Evolutionary conservation across 2,329 filamentous ascomycete species (phyloP).

Genomic region (Calonectria hongkongensis): DNA sequence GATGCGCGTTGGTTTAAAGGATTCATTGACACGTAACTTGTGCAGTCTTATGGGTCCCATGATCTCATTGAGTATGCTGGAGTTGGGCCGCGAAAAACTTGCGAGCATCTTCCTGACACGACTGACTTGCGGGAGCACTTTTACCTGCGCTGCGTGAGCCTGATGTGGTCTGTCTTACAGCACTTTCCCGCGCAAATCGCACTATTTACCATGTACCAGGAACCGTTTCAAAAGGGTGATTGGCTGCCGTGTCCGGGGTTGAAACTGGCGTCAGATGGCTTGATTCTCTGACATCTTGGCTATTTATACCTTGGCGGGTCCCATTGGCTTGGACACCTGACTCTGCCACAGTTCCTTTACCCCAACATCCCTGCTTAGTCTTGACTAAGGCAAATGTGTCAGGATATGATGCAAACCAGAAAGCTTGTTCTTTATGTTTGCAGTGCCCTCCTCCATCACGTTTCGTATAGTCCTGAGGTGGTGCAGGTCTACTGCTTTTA

Average conservation of each 20-base stretch:
- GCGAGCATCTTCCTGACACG: too few species aligned
- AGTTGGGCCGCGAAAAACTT: neutral
- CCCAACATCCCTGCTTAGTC: neutral
- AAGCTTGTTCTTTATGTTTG: neutral
- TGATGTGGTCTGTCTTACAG: too few species aligned
- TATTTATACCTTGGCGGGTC: neutral
- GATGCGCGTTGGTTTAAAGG: neutral
- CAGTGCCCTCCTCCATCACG: too few species aligned
- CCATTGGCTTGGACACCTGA: neutral
- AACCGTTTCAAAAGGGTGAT: neutral
- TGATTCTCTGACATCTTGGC: neutral
- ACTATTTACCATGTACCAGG: neutral
- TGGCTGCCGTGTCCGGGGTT: neutral
- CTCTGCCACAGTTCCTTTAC: neutral
- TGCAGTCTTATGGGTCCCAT: neutral
- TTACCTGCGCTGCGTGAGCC: too few species aligned
- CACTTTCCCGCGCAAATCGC: too few species aligned
- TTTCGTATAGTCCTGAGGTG: too few species aligned
- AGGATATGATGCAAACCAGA: neutral
- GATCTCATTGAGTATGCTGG: neutral
- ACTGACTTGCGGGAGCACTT: too few species aligned
- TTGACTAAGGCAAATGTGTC: neutral
- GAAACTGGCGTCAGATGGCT: neutral
- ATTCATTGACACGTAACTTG: constrained; percentile 7
- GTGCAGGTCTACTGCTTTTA: too few species aligned